Conservation (phyloP, 257 asterid genomes). For the Eucommia ulmoides region DNA sequence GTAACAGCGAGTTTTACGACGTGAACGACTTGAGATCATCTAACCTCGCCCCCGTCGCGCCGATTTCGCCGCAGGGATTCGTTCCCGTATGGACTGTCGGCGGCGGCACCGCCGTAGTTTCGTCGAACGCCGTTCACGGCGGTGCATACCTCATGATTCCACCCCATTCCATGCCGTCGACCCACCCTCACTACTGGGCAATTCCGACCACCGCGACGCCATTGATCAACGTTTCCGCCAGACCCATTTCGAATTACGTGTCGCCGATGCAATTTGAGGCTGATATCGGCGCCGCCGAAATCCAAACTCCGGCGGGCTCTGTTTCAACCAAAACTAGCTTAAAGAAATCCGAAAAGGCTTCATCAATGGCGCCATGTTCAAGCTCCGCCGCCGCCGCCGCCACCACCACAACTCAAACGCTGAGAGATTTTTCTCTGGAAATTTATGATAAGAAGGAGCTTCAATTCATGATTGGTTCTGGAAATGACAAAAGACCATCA, state of each 20-base stretch:
- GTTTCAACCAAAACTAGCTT: not conserved
- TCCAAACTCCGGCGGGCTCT: conserved; percentile 8
- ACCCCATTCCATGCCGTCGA: conserved; percentile 12
- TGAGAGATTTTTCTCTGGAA: conserved; percentile 34
- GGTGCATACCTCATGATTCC: conserved; percentile 9
- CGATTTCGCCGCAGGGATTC: not conserved
- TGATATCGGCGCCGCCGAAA: conserved; percentile 10
- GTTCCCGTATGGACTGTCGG: not conserved
- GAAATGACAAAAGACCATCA: not conserved
- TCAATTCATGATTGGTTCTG: conserved; percentile 6
- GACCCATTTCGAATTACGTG: conserved; percentile 26
- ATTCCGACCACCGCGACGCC: conserved; percentile 34
- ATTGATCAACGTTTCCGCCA: conserved; percentile 19
- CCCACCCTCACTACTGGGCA: conserved; percentile 37
- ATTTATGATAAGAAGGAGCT: conserved; percentile 31
- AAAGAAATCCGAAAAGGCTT: conserved; percentile 9
- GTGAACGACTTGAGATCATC: conserved; percentile 6
- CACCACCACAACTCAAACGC: conserved; percentile 16
- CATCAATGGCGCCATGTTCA: conserved; percentile 17
- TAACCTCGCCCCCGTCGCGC: not conserved
- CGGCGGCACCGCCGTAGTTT: conserved; percentile 30
- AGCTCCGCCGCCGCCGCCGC: conserved; percentile 12
- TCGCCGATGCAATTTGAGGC: conserved; percentile 14
- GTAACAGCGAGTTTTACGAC: conserved; percentile 16
- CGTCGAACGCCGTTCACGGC: conserved; percentile 32